A percentile compares a stretch with the other conserved stretches of the same genome.
Conservation (phyloP, 257 asterid genomes). For the Avicennia marina region DNA sequence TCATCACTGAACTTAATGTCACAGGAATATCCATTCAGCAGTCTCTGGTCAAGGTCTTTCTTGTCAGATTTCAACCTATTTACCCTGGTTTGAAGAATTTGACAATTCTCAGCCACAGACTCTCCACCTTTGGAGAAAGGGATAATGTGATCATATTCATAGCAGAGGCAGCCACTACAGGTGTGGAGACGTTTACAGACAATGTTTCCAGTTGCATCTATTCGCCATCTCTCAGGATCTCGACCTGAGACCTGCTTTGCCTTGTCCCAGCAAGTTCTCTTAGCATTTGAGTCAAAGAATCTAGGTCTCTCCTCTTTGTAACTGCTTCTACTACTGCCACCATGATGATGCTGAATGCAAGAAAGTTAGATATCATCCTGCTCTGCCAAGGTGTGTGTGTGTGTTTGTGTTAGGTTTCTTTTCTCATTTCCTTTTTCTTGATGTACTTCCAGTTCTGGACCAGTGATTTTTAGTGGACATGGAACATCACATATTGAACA, state of each 20-base stretch:
- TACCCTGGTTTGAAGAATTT: constrained; percentile 82
- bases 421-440: neutral
- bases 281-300: constrained; percentile 51
- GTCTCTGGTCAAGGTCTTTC: constrained; percentile 33
- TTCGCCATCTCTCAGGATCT: constrained; percentile 82
- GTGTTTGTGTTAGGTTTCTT: neutral
- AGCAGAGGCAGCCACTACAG: constrained; percentile 80
- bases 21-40: constrained; percentile 69
- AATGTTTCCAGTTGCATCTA: constrained; percentile 75
- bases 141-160: constrained; percentile 62
- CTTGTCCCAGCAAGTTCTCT: constrained; percentile 63
- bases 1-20: constrained; percentile 49
- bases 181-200: constrained; percentile 64
- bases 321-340: constrained; percentile 19
- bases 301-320: constrained; percentile 46
- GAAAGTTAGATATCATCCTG: constrained; percentile 21
- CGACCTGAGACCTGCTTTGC: constrained; percentile 63
- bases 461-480: neutral
- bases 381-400: neutral
- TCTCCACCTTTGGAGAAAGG: constrained; percentile 79
- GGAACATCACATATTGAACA: neutral
- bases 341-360: constrained; percentile 28
- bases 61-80: constrained; percentile 70
- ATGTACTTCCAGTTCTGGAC: neutral
- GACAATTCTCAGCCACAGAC: constrained; percentile 70